phyloP scores from a whole-genome alignment of 306 rosid species.

The Casuarina glauca region DNA sequence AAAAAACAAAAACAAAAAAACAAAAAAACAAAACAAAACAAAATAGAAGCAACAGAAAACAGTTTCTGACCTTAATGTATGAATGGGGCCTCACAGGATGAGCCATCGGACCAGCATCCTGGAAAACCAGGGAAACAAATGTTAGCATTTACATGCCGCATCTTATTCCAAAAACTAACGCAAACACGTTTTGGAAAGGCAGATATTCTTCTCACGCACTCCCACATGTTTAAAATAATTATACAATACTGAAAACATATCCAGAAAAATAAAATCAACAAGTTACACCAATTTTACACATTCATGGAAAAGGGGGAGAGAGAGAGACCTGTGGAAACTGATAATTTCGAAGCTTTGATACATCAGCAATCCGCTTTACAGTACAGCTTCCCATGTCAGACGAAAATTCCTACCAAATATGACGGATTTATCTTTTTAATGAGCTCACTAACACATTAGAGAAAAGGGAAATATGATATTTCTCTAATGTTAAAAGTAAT shows the following conservation, averaged over 20 bases:
- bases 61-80: slow-evolving; percentile 82
- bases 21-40: background rate
- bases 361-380: slow-evolving; percentile 84
- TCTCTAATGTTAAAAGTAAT: slow-evolving; percentile 18
- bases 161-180: slow-evolving; percentile 14
- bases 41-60: slow-evolving; percentile 6
- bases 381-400: slow-evolving; percentile 97
- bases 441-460: background rate
- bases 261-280: slow-evolving; percentile 10
- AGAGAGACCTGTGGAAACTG: slow-evolving; percentile 92
- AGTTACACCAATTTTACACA: slow-evolving; percentile 5
- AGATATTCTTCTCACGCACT: background rate
- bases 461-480: background rate
- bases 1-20: background rate
- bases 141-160: slow-evolving; percentile 5
- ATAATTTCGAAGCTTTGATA: slow-evolving; percentile 82
- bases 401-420: slow-evolving; percentile 77
- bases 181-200: slow-evolving; percentile 1
- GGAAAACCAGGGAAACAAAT: slow-evolving; percentile 33
- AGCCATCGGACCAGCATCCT: slow-evolving; percentile 99
- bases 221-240: background rate
- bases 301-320: slow-evolving; percentile 1
- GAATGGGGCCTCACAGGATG: slow-evolving; percentile 99
- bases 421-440: slow-evolving; percentile 18
- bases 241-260: slow-evolving; percentile 3